Evolutionary conservation across 352 stramenopile genomes (phyloP), one percentile per base, ranked within the genome.

Genomic region (Pythium periplocum): DNA sequence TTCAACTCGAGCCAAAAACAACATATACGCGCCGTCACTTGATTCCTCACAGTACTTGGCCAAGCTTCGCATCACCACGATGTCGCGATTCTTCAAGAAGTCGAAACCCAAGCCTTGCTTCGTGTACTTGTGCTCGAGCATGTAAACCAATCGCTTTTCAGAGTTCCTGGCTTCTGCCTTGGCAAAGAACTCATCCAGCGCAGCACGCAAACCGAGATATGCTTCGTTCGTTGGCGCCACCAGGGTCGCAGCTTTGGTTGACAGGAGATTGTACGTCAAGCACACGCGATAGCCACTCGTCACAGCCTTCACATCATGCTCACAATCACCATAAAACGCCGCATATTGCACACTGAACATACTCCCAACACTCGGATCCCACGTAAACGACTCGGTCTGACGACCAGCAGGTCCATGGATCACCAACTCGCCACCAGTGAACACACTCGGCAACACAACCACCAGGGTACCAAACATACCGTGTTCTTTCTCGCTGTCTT

Each of bases 401-500:
- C 50, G 41, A 33, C 48, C 31, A 17, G 45, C n/a, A 42, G 57
- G 46, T 60, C 64, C 53, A 30, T 53, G 53, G 2, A 73, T 54
- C 4, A 62, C 30, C 17, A 70, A 39, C 17, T 73, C 61, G 3
- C 57, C 65, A 7, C 61, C 65, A 26, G 50, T 41, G 44, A 71
- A 62, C 6, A 33, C 26, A 30, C 63, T 59, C 3, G 72, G 69
- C 11, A 79, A 59, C 49, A 77, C 49, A 3, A 83, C 49, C 43
- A 82, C 54, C 3, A 83, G 51, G n/a, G 72, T 77, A 0, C 67
- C 72, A 38, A 83, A 75, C 69, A 79, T 79, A 8, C 69, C 69
- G 35, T 49, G 37, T 44, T 77, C 67, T 50, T 83, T 79, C 59
- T 83, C 72, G 42, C 63, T 83, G 47, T 83, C 72, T 43, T 71